Evolutionary conservation across 2,329 filamentous ascomycete species (phyloP).

Genomic region (Stemphylium lycopersici): DNA sequence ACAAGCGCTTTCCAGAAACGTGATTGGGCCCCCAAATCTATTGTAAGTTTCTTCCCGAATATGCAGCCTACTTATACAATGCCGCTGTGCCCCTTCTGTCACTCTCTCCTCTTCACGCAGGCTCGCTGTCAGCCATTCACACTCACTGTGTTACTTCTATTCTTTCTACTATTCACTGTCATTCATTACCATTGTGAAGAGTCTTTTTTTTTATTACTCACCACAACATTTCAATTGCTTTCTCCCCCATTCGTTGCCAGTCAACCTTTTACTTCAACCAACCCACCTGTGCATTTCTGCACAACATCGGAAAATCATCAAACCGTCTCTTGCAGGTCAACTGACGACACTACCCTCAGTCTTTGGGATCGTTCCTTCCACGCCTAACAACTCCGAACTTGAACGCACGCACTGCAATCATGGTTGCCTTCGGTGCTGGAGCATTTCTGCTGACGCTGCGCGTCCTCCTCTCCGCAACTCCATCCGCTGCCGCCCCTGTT

Average conservation of each 20-base stretch:
- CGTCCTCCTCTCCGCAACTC: slow-evolving; percentile 41
- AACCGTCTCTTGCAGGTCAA: slow-evolving; percentile 37
- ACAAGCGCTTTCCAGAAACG: slow-evolving; percentile 39
- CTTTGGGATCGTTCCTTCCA: slow-evolving; percentile 23
- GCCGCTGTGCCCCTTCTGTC: slow-evolving; percentile 20
- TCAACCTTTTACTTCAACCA: slow-evolving; percentile 20
- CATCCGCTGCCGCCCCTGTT: slow-evolving; percentile 38
- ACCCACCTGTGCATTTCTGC: slow-evolving; percentile 16
- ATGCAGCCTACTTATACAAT: slow-evolving; percentile 41
- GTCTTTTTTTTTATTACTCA: slow-evolving; percentile 15
- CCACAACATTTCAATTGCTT: slow-evolving; percentile 19
- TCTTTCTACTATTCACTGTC: slow-evolving; percentile 38
- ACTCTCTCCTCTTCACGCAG: slow-evolving; percentile 39
- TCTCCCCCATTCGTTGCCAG: slow-evolving; percentile 26
- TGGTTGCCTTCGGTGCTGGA: slow-evolving; percentile 47
- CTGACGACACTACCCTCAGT: slow-evolving; percentile 35
- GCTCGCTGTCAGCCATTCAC: slow-evolving; percentile 37
- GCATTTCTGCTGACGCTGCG: slow-evolving; percentile 48
- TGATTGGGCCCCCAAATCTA: slow-evolving; percentile 38
- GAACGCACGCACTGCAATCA: slow-evolving; percentile 37
- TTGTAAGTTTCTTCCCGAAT: slow-evolving; percentile 38
- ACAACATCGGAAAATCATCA: slow-evolving; percentile 18
- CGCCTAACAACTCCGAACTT: slow-evolving; percentile 21
- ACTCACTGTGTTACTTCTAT: slow-evolving; percentile 37
- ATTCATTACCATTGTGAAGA: slow-evolving; percentile 37